These are phyloP conservation scores for Fusarium tanahbumbuense DNA, from an alignment of 2,329 filamentous ascomycete genomes.

Conservation along the genomic window DNA sequence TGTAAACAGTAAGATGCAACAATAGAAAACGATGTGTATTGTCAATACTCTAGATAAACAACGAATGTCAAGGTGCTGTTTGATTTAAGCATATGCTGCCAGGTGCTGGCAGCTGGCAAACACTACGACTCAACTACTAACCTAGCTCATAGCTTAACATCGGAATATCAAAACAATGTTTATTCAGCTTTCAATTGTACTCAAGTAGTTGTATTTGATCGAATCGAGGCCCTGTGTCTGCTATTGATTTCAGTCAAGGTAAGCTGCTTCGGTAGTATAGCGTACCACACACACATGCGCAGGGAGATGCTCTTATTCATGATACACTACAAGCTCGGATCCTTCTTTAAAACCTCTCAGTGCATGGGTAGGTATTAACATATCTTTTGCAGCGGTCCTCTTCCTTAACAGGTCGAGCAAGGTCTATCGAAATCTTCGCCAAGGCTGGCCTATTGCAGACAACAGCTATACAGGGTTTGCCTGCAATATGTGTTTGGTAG, in stretches of 20 bases:
- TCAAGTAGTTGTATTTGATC: background rate
- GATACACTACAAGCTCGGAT: background rate
- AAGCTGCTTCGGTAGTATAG: background rate
- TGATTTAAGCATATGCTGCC: background rate
- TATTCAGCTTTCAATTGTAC: background rate
- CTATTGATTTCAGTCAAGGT: background rate
- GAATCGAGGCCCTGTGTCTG: background rate
- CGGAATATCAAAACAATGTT: background rate
- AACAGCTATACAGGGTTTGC: background rate
- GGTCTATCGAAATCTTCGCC: background rate
- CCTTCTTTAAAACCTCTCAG: background rate
- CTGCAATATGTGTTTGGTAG: background rate
- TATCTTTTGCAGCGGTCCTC: background rate
- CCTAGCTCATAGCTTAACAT: background rate
- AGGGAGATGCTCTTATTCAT: background rate
- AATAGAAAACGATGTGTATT: background rate
- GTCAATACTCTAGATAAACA: conserved; percentile 5
- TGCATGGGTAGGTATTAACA: background rate
- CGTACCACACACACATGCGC: background rate
- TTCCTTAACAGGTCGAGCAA: background rate
- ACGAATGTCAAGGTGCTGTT: background rate
- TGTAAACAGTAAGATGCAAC: background rate
- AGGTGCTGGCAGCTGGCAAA: conserved; percentile 11
- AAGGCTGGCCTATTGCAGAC: background rate
- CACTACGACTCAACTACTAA: background rate